A percentile compares a stretch with the other conserved stretches of the same genome.
Evolutionary conservation across 805 yeast species (phyloP).

Genomic region (Cyberlindnera nakhonratchasimensis): DNA sequence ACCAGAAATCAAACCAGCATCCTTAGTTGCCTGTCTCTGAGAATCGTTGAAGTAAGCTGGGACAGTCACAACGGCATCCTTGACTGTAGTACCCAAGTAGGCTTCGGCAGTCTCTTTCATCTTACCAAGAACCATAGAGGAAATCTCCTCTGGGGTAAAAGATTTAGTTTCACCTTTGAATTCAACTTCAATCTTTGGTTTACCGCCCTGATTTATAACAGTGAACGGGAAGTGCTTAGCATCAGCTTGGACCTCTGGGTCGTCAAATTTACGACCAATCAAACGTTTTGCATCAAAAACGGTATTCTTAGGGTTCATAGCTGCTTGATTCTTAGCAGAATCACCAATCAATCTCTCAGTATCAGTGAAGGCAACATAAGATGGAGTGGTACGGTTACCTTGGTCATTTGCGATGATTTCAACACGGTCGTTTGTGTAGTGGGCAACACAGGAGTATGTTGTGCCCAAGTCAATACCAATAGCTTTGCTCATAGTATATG

Average conservation of each 20-base stretch:
- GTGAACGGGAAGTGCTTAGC: slow-evolving; percentile 60
- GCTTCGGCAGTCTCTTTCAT: slow-evolving; percentile 66
- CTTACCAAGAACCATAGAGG: slow-evolving; percentile 60
- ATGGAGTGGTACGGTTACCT: slow-evolving; percentile 98
- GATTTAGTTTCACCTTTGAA: slow-evolving; percentile 81
- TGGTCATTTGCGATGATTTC: slow-evolving; percentile 96
- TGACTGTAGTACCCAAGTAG: slow-evolving; percentile 48
- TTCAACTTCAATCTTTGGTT: slow-evolving; percentile 85
- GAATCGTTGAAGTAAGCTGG: slow-evolving; percentile 98
- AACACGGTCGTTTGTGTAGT: slow-evolving; percentile 77
- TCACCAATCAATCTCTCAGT: slow-evolving; percentile 52
- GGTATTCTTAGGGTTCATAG: slow-evolving; percentile 73
- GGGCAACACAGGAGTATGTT: slow-evolving; percentile 97
- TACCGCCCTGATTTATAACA: slow-evolving; percentile 67
- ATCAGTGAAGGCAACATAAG: slow-evolving; percentile 66
- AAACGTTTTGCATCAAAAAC: slow-evolving; percentile 80
- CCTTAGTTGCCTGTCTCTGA: slow-evolving; percentile 97
- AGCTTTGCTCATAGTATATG: slow-evolving; percentile 47
- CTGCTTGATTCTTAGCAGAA: slow-evolving; percentile 77
- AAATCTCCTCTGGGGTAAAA: slow-evolving; percentile 68
- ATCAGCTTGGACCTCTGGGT: slow-evolving; percentile 71
- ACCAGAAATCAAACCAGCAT: slow-evolving; percentile 96
- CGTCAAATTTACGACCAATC: slow-evolving; percentile 71
- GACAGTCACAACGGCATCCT: slow-evolving; percentile 83
- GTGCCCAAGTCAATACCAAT: slow-evolving; percentile 95